phyloP scores from a whole-genome alignment of 2,329 filamentous ascomycete genomes.

The Rosellinia necatrix region DNA sequence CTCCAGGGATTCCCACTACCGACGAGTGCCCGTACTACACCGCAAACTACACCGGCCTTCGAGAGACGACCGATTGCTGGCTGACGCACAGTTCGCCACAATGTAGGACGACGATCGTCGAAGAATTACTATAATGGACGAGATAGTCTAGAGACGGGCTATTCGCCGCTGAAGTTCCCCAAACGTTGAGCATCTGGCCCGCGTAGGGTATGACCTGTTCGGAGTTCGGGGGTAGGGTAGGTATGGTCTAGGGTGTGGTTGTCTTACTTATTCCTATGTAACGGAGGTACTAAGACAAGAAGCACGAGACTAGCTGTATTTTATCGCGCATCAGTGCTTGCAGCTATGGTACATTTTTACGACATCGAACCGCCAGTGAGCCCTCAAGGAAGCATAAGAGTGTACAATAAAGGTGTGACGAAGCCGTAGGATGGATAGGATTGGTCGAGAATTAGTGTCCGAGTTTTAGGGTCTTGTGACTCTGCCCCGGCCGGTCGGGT shows the following conservation, averaged over 20 bases:
- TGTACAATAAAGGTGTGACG: too few species aligned
- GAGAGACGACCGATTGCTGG: neutral
- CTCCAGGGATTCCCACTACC: too few species aligned
- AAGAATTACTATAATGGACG: neutral
- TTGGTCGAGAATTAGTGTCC: neutral
- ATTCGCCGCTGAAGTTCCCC: too few species aligned
- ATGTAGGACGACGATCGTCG: slow-evolving; percentile 11
- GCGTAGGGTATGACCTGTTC: too few species aligned
- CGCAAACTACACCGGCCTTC: neutral
- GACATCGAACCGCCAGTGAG: neutral
- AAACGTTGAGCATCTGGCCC: too few species aligned
- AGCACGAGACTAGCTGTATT: neutral
- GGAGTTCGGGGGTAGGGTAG: too few species aligned
- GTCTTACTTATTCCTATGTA: too few species aligned
- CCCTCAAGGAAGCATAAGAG: too few species aligned
- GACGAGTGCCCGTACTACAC: neutral
- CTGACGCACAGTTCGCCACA: slow-evolving; percentile 7
- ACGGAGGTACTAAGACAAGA: too few species aligned
- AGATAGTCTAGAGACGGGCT: too few species aligned
- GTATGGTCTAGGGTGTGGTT: neutral
- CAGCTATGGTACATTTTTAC: neutral
- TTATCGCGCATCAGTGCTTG: neutral
- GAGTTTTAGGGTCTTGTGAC: neutral
- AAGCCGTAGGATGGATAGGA: neutral
- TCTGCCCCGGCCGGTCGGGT: neutral